Base-by-base conservation (phyloP, 768 basidiomycete species). In the Leccinum variicolor region DNA sequence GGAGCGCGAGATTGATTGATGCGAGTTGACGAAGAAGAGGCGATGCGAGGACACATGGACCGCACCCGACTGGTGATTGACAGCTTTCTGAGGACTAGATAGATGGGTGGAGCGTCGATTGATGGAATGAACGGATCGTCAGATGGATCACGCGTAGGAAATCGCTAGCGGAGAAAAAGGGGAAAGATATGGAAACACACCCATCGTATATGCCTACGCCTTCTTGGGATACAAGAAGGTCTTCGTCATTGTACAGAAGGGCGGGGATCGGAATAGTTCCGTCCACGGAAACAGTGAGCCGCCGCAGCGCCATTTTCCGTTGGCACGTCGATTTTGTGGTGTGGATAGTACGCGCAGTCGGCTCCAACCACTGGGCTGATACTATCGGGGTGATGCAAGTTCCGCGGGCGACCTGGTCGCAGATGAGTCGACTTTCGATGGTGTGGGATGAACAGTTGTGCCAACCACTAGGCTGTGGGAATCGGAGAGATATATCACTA, bases 191-290 rank as follows among this genome's bases (percentile, higher is more conserved):
- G 29, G 57, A 39, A 28, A 75, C 87, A 60, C 71, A 95, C 94
- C 92, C 93, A 63, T 94, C 87, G 66, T 98, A 98, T 55, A 98
- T 86, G 1, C 95, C 95, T 6, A 98, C 87, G 52, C 76, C 76
- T 47, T 92, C 89, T 67, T 93, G 92, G 47, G 80, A 83, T 7
- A 83, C 78, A 2, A 90, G 74, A 29, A 90, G 75, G 47, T 84
- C 84, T 73, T 98, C 96, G 55, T 94, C 92, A 14, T 82, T 78
- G 66, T 91, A 94, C 0, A 94, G 77, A 15, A 91, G 76, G 1
- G 90, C 91, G 23, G 78, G 78, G 15, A 92, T 76, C 5, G 92
- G 92, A 43, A 92, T 90, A 1, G 87, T 84, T 21, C 90, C 90
- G 61, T 93, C 90, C 5, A 90, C 76, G 23, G 74, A 62, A 64